These are phyloP conservation scores for Kodamaea derodonti DNA, from an alignment of 1,139 yeast genomes.

Conservation along the genomic window DNA sequence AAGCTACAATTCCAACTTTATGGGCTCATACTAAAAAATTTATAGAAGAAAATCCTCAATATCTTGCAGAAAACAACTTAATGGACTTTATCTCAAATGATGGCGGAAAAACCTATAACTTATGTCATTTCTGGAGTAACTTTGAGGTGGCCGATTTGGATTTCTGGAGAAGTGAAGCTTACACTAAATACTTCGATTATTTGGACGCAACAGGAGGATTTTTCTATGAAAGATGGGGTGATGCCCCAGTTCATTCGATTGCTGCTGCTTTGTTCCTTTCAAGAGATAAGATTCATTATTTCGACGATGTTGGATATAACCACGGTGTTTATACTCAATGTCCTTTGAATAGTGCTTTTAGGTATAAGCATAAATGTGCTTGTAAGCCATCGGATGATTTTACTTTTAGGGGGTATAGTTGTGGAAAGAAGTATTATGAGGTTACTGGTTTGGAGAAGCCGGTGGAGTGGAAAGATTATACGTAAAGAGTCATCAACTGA, in stretches of 20 bases:
- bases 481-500: slow-evolving; percentile 1
- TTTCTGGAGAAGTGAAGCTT: slow-evolving; percentile 69
- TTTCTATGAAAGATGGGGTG: slow-evolving; percentile 96
- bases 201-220: slow-evolving; percentile 81
- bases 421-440: slow-evolving; percentile 50
- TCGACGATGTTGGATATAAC: slow-evolving; percentile 77
- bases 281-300: slow-evolving; percentile 66
- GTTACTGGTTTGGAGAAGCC: slow-evolving; percentile 44
- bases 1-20: slow-evolving; percentile 53
- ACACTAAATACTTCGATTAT: slow-evolving; percentile 62
- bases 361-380: slow-evolving; percentile 45
- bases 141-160: slow-evolving; percentile 80
- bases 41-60: slow-evolving; percentile 40
- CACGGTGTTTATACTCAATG: slow-evolving; percentile 65
- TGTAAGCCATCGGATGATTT: slow-evolving; percentile 51
- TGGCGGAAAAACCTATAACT: slow-evolving; percentile 63
- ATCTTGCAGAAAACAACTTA: slow-evolving; percentile 44
- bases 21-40: slow-evolving; percentile 56
- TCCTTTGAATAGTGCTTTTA: slow-evolving; percentile 43
- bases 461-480: slow-evolving; percentile 28
- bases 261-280: slow-evolving; percentile 73
- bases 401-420: slow-evolving; percentile 52
- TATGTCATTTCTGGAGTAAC: slow-evolving; percentile 92
- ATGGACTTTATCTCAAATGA: slow-evolving; percentile 55
- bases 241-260: slow-evolving; percentile 87